Conservation (phyloP, 768 basidiomycete genomes). For the Asterophora parasitica region DNA sequence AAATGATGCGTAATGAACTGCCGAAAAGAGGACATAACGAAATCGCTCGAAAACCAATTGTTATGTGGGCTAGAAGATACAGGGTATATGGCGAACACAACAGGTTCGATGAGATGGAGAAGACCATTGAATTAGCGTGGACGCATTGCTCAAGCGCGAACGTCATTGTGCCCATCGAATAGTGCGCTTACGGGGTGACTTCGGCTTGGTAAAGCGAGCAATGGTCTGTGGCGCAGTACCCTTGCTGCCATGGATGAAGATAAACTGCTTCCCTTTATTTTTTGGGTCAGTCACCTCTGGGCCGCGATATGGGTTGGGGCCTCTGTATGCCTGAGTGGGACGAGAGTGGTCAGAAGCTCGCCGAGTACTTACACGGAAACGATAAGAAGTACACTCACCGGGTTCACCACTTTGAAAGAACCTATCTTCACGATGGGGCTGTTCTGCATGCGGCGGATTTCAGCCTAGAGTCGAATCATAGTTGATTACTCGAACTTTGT, state of each 20-base stretch:
- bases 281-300: conserved; percentile 1
- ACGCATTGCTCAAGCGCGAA: too few species aligned
- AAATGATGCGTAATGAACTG: too few species aligned
- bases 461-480: neutral
- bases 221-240: neutral
- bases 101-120: too few species aligned
- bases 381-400: neutral
- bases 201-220: neutral
- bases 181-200: neutral
- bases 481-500: too few species aligned
- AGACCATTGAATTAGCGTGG: too few species aligned
- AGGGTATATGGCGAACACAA: too few species aligned
- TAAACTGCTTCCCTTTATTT: neutral
- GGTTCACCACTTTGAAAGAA: conserved; percentile 2
- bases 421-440: neutral
- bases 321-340: conserved; percentile 3
- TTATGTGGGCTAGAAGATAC: too few species aligned
- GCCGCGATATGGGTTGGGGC: conserved; percentile 4
- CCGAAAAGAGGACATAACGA: too few species aligned
- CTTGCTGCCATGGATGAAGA: conserved; percentile 1
- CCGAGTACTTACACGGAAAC: neutral
- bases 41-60: too few species aligned
- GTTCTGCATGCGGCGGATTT: neutral
- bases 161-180: neutral
- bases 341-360: neutral